phyloP scores from a whole-genome alignment of 2,329 filamentous ascomycete genomes.

The Emydomyces testavorans region DNA sequence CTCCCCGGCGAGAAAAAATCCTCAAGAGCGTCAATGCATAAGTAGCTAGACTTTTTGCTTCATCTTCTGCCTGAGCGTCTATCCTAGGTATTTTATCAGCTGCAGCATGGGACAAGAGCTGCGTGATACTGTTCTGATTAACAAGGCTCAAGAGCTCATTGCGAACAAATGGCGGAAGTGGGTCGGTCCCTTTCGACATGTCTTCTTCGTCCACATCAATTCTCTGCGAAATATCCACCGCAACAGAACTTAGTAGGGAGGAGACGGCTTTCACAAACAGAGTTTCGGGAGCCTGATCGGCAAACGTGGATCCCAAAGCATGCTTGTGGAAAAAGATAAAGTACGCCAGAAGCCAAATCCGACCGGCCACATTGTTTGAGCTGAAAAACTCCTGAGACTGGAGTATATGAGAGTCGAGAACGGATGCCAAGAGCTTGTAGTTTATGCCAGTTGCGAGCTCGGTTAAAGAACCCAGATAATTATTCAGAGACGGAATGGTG shows the following conservation, averaged over 20 bases:
- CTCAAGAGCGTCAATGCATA: slow-evolving; percentile 77
- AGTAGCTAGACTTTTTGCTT: slow-evolving; percentile 65
- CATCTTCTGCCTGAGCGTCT: slow-evolving; percentile 37
- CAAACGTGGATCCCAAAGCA: slow-evolving; percentile 30
- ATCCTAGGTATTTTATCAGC: slow-evolving; percentile 19
- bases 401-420: slow-evolving; percentile 27
- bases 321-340: slow-evolving; percentile 48
- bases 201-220: slow-evolving; percentile 36
- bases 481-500: slow-evolving; percentile 33
- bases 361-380: slow-evolving; percentile 30
- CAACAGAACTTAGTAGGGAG: slow-evolving; percentile 44
- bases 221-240: slow-evolving; percentile 42
- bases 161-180: slow-evolving; percentile 46
- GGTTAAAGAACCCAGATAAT: slow-evolving; percentile 30
- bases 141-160: slow-evolving; percentile 59
- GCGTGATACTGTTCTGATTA: slow-evolving; percentile 61
- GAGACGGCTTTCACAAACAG: slow-evolving; percentile 48
- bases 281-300: slow-evolving; percentile 37
- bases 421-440: slow-evolving; percentile 38
- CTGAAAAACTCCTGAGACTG: slow-evolving; percentile 19
- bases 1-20: slow-evolving; percentile 68
- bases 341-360: slow-evolving; percentile 48
- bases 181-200: slow-evolving; percentile 22
- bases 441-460: slow-evolving; percentile 39
- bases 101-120: slow-evolving; percentile 42